Base-by-base conservation (phyloP, 1,284 basidiomycete genomes). In the Ceratobasidium sp. region DNA sequence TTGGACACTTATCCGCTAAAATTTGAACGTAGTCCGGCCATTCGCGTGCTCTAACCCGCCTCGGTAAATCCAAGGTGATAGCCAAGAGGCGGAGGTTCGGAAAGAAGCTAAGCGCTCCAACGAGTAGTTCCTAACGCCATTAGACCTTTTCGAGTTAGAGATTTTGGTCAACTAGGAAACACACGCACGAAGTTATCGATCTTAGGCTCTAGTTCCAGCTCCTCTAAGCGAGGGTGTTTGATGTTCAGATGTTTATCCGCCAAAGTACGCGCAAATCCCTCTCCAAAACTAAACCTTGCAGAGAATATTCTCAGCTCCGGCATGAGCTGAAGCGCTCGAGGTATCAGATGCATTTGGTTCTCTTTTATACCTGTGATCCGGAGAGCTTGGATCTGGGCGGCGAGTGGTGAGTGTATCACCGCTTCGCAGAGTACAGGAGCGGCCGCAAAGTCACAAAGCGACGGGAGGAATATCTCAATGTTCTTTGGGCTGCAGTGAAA, bases 1-100 rank as follows among this genome's bases (percentile, higher is more conserved):
- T 55, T 55, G 53, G 53, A 55, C n/a, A 55, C 18, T 55, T 55
- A 55, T 55, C 20, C n/a, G n/a, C 53, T 23, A 55, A 23, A 55
- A 55, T 55, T 23, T 15, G 53, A 23, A 55, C 12, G 53, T 5
- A 15, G 12, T 9, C n/a, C 18, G 53, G 53, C 53, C 53, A 55
- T 55, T 55, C 53, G n/a, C n/a, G n/a, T 15, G n/a, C 53, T 55
- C 53, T 46, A 46, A 46, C 53, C 18, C n/a, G 53, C 53, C 53
- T 10, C 18, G n/a, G 53, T 55, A 20, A 23, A 55, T 46, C 44
- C 13, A 46, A 46, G 44, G 7, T 46, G 44, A 55, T 55, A 55
- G 18, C 20, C 53, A 20, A 23, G 53, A 55, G 9, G 53, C n/a
- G 53, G n/a, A 23, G 53, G 53, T 55, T 55, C 20, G 53, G n/a